Evolutionary conservation across 1,139 yeast genomes (phyloP).

Genomic region (Fermentozyma sake): DNA sequence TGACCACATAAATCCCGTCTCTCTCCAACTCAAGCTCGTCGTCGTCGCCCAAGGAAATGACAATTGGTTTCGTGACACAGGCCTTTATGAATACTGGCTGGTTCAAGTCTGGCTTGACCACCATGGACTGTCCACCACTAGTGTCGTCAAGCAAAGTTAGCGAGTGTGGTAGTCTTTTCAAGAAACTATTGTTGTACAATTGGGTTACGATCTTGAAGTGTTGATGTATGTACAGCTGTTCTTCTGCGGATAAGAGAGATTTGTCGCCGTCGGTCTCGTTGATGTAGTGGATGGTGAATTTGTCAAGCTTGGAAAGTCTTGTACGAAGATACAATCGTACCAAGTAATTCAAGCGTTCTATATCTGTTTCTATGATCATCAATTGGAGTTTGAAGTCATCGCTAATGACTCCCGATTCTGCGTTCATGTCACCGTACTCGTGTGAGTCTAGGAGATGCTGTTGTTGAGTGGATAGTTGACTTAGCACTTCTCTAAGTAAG

Average conservation of each 20-base stretch:
- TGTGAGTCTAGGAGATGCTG: constrained; percentile 65
- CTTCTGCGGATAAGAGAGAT: constrained; percentile 50
- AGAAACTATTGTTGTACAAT: constrained; percentile 64
- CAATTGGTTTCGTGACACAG: constrained; percentile 22
- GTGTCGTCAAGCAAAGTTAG: constrained; percentile 74
- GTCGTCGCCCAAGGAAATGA: constrained; percentile 26
- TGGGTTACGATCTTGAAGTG: constrained; percentile 64
- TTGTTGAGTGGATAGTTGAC: constrained; percentile 61
- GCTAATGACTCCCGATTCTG: constrained; percentile 34
- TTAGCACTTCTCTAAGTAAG: constrained; percentile 54
- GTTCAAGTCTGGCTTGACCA: constrained; percentile 69
- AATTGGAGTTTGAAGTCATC: constrained; percentile 73
- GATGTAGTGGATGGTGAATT: constrained; percentile 54
- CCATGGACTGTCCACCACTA: constrained; percentile 74
- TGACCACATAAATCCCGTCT: constrained; percentile 73
- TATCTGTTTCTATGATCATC: constrained; percentile 84
- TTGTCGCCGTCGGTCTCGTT: constrained; percentile 21
- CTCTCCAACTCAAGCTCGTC: constrained; percentile 62
- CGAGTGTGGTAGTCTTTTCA: constrained; percentile 62
- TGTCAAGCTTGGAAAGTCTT: constrained; percentile 70
- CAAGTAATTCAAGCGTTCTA: constrained; percentile 79
- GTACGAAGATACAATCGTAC: constrained; percentile 77
- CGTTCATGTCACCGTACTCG: constrained; percentile 43
- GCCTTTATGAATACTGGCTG: constrained; percentile 75
- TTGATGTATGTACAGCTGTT: constrained; percentile 48